A percentile compares a stretch with the other conserved stretches of the same genome.
These are phyloP conservation scores for Colletotrichum theobromicola DNA, from an alignment of 2,329 filamentous ascomycete genomes.

Conservation along the genomic window DNA sequence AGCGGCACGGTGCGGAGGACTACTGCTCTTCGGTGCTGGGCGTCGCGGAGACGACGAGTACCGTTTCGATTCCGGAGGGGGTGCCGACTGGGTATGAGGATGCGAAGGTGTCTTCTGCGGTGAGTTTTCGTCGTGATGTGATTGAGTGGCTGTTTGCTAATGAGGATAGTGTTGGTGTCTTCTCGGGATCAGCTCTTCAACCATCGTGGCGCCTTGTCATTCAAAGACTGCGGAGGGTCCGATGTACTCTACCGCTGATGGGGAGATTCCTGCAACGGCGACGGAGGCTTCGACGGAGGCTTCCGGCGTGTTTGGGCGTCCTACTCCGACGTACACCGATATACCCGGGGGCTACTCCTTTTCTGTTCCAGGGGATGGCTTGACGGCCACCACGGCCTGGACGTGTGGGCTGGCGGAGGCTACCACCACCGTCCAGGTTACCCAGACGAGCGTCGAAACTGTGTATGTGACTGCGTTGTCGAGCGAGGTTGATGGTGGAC, in stretches of 20 bases:
- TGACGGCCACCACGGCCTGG: neutral
- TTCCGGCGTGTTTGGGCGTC: neutral
- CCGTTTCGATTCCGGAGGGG: neutral
- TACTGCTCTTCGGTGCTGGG: conserved; percentile 13
- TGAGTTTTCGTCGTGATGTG: neutral
- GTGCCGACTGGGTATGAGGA: conserved; percentile 4
- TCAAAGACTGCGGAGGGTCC: neutral
- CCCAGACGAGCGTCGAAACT: conserved; percentile 1
- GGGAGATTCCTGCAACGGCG: neutral
- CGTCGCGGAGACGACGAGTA: neutral
- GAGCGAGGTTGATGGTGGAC: neutral
- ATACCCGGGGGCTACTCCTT: conserved; percentile 5
- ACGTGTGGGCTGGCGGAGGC: neutral
- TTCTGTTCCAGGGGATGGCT: neutral
- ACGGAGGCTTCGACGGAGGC: neutral
- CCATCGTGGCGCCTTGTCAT: neutral
- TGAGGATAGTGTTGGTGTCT: conserved; percentile 15
- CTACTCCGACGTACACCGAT: neutral
- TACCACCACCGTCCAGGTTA: conserved; percentile 4
- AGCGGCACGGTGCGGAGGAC: conserved; percentile 4
- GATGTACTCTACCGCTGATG: neutral
- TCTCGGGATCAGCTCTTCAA: neutral
- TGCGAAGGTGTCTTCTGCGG: neutral
- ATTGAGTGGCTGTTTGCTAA: neutral
- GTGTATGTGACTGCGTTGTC: neutral